Conservation (phyloP, 805 yeast species). For the Kuraishia cidri region DNA sequence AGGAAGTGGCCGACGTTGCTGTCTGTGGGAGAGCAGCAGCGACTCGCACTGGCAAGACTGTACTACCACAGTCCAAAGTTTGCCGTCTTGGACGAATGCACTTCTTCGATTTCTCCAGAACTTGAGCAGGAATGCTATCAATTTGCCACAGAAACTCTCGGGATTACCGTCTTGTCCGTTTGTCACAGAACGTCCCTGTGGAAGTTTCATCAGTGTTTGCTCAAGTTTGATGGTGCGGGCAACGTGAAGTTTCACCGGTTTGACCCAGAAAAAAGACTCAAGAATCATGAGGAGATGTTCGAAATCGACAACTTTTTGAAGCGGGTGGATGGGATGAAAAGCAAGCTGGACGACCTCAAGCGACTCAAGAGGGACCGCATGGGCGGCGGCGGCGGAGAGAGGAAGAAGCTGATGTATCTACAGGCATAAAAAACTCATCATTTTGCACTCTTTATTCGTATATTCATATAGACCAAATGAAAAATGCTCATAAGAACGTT, state of each 20-base stretch:
- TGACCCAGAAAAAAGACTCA: conserved; percentile 64
- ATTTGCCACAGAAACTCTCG: conserved; percentile 62
- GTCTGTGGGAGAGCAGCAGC: conserved; percentile 86
- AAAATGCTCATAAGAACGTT: conserved; percentile 26
- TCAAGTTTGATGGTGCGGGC: conserved; percentile 79
- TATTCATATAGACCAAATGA: background rate
- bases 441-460: too few relatives aligned
- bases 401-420: conserved; percentile 1
- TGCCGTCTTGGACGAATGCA: conserved; percentile 94
- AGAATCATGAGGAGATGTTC: conserved; percentile 71
- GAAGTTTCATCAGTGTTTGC: conserved; percentile 79
- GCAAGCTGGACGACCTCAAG: conserved; percentile 56
- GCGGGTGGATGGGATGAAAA: conserved; percentile 57
- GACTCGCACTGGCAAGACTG: conserved; percentile 87
- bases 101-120: conserved; percentile 86
- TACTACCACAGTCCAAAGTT: conserved; percentile 87
- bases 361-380: conserved; percentile 7
- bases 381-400: background rate
- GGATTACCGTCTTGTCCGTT: conserved; percentile 79
- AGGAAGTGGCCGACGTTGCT: conserved; percentile 87
- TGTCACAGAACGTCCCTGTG: conserved; percentile 90
- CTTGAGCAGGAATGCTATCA: conserved; percentile 86
- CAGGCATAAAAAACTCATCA: background rate
- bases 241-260: conserved; percentile 40
- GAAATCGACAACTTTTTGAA: conserved; percentile 62